Evolutionary conservation across 73 alveolate species (phyloP).

Genomic region (Paraurostyla sp.): DNA sequence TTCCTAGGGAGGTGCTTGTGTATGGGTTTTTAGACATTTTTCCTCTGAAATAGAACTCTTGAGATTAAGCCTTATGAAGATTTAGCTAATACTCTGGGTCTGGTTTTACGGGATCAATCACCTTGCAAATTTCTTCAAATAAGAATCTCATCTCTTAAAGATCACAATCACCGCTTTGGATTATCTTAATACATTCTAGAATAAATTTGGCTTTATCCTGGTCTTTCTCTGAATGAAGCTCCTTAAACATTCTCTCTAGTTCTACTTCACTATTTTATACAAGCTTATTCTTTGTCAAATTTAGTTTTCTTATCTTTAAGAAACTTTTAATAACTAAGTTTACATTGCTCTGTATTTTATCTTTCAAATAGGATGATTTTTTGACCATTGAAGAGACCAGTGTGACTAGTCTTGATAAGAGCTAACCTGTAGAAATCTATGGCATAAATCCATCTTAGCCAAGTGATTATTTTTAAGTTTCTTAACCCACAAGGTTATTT

Average conservation of each 20-base stretch:
- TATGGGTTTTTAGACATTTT: constrained; percentile 74
- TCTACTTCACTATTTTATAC: constrained; percentile 53
- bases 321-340: constrained; percentile 51
- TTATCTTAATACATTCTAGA: constrained; percentile 61
- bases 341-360: neutral
- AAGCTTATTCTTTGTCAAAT: constrained; percentile 59
- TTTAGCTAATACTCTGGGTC: constrained; percentile 65
- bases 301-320: constrained; percentile 66
- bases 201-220: constrained; percentile 57
- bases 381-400: neutral
- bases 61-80: constrained; percentile 54
- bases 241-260: constrained; percentile 66
- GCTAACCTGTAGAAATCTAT: constrained; percentile 8
- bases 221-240: constrained; percentile 64
- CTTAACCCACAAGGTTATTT: neutral
- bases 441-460: constrained; percentile 65
- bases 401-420: constrained; percentile 20
- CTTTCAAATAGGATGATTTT: constrained; percentile 7
- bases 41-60: constrained; percentile 75
- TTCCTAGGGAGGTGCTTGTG: constrained; percentile 51
- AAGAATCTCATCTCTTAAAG: constrained; percentile 54
- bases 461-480: neutral
- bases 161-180: constrained; percentile 42
- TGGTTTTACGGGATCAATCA: constrained; percentile 69
- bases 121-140: constrained; percentile 58